These are phyloP conservation scores for Tetraselmis chui DNA, from an alignment of 139 green algal genomes.

Conservation along the genomic window DNA sequence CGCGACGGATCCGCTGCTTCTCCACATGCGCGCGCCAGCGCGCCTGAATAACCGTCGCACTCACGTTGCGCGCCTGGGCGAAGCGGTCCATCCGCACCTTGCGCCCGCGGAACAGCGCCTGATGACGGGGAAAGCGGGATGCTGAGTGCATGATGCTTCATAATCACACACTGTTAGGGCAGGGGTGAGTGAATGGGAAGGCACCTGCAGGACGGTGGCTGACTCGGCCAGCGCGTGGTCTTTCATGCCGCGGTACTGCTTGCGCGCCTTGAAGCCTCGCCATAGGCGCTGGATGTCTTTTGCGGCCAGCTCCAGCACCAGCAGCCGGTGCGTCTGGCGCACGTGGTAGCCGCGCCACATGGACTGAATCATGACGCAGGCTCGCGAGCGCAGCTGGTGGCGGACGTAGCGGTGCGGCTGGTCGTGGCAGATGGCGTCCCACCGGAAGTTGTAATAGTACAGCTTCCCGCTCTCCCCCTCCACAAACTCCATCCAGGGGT, in stretches of 20 bases:
- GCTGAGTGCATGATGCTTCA: no score
- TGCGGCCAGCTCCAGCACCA: background rate
- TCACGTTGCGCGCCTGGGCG: background rate
- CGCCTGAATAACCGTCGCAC: background rate
- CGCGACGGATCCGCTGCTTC: background rate
- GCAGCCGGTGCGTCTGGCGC: background rate
- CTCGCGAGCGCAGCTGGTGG: background rate
- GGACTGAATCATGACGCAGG: conserved; percentile 10
- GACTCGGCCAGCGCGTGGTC: background rate
- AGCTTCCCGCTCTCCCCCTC: conserved; percentile 3
- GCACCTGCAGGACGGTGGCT: background rate
- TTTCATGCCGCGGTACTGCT: background rate
- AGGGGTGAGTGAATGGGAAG: no score
- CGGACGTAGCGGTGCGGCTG: conserved; percentile 1
- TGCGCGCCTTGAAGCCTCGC: conserved; percentile 2
- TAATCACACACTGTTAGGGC: no score
- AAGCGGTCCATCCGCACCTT: background rate
- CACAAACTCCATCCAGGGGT: conserved; percentile 19
- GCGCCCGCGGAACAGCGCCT: background rate
- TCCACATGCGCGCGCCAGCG: background rate
- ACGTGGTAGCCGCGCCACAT: conserved; percentile 8
- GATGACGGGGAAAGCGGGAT: no score
- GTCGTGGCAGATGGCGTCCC: background rate
- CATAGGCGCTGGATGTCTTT: conserved; percentile 4
- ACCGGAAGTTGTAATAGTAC: conserved; percentile 17